Evolutionary conservation across 1,284 basidiomycete species (phyloP), one percentile per base, ranked within the genome.

Genomic region (Cryptococcus sp.): DNA sequence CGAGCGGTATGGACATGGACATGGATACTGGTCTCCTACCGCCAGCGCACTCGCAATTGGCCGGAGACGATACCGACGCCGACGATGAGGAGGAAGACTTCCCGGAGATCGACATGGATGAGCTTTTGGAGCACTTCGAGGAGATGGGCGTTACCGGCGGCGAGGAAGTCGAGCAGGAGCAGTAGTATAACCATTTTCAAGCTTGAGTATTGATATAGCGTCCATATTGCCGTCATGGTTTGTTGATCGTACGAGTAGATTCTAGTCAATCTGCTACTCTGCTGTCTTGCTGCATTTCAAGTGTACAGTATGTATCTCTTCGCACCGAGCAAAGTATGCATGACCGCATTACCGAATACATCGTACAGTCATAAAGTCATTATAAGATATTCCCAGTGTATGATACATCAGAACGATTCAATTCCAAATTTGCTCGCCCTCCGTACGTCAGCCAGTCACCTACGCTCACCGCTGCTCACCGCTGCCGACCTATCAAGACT

Each of bases 41-140:
- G 70, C 60, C 48, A 55, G 59, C 38, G 69, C 53, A 73, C 25
- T 63, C 38, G 69, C 53, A 73, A 27, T 63, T 60, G 16, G 73
- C 65, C 20, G 69, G 74, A n/a, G 65, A 60, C 17, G 70, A 64
- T n/a, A 68, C 68, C 19, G 73, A 76, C 51, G 66, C 64, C 3
- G 66, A 64, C 16, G 70, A 62, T 20, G 80, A 65, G 45, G 93
- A 96, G 73, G 81, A 84, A 3, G 93, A 96, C 77, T 94, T 95
- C 86, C 93, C 93, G 0, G 88, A 93, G 63, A 85, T 93, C 54
- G 83, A 85, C 58, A 77, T 97, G 69, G 87, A 95, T 69, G 95
- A 98, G 80, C 78, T 99, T 63, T 79, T 98, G 68, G 93, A 97
- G 64, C 88, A 91, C 75, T 91, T 98, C 72, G 93, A 97, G 70